Evolutionary conservation across 495 filamentous ascomycete species (phyloP), one percentile per base, ranked within the genome.

Genomic region (Daldinia childiae): DNA sequence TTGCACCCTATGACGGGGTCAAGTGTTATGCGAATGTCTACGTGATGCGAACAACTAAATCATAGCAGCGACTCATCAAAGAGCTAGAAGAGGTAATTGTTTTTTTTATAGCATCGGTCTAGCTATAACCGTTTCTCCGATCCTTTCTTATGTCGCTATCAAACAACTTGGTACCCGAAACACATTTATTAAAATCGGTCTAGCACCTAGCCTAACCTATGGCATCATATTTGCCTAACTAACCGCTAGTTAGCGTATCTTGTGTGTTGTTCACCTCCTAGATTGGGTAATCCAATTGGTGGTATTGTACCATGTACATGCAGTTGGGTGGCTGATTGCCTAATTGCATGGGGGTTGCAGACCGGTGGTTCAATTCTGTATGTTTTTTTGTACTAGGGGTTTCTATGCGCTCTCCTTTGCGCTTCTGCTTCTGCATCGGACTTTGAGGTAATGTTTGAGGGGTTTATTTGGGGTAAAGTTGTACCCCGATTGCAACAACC

Each of bases 141-240:
- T 58, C 39, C 30, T 63, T 69, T 62, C 30, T 36, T 26, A n/a
- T n/a, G n/a, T n/a, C 19, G 27, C 19, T 29, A 61, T 36, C n/a
- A 17, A 57, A 6, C 4, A 32, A n/a, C 30, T 57, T 38, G 32
- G 54, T 57, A 36, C 54, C 7, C 5, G 27, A 11, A 4, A 32
- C 29, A 26, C n/a, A 41, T 52, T 50, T 61, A 29, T 29, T 1
- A 36, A 36, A 56, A 69, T 66, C 30, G 14, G 48, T 48, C 58
- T 63, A 62, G 55, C 45, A 39, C 58, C 54, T 43, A 62, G 60
- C 43, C 26, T 29, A 45, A n/a, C 36, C 19, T 66, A 69, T 66
- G 62, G 66, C 66, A 62, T 69, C 70, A 69, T 65, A 48, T 66
- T 68, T 59, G 43, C 64, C 58, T 43, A 64, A 59, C 65, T 62